These are phyloP conservation scores for Mycena epipterygia DNA, from an alignment of 768 basidiomycete genomes.

Conservation along the genomic window DNA sequence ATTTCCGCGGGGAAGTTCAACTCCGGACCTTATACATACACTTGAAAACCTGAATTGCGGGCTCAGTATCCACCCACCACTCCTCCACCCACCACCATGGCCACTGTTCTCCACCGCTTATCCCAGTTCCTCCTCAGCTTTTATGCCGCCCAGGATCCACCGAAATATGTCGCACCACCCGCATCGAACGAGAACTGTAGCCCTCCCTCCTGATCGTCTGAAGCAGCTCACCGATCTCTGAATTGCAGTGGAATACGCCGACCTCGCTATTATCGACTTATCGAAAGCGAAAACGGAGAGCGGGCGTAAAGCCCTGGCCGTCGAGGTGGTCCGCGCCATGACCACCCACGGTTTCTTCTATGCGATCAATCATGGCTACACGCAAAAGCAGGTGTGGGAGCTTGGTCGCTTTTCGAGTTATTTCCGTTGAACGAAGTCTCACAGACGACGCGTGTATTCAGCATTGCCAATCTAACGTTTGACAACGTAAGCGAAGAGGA, in stretches of 20 bases:
- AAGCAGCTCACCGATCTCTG: not conserved
- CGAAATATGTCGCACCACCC: constrained; percentile 19
- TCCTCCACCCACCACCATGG: not conserved
- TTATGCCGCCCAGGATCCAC: not conserved
- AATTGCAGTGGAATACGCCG: constrained; percentile 56
- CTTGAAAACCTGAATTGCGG: too few relatives aligned
- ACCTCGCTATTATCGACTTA: constrained; percentile 55
- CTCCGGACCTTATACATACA: not conserved
- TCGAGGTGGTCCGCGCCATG: constrained; percentile 52
- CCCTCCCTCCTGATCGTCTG: not conserved
- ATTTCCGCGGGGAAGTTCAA: not conserved
- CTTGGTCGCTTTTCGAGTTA: not conserved
- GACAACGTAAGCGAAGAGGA: constrained; percentile 55
- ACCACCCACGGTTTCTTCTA: constrained; percentile 58
- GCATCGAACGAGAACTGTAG: constrained; percentile 20
- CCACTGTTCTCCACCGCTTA: constrained; percentile 4
- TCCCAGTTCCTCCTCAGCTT: not conserved
- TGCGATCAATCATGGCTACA: constrained; percentile 63
- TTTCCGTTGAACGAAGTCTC: not conserved
- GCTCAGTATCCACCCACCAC: not conserved
- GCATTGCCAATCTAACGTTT: constrained; percentile 62
- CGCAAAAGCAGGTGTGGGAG: constrained; percentile 51
- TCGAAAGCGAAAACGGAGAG: constrained; percentile 45
- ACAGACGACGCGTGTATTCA: constrained; percentile 60
- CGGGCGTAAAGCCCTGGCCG: constrained; percentile 45